phyloP scores from a whole-genome alignment of 2,329 filamentous ascomycete genomes.

The Rosellinia necatrix region DNA sequence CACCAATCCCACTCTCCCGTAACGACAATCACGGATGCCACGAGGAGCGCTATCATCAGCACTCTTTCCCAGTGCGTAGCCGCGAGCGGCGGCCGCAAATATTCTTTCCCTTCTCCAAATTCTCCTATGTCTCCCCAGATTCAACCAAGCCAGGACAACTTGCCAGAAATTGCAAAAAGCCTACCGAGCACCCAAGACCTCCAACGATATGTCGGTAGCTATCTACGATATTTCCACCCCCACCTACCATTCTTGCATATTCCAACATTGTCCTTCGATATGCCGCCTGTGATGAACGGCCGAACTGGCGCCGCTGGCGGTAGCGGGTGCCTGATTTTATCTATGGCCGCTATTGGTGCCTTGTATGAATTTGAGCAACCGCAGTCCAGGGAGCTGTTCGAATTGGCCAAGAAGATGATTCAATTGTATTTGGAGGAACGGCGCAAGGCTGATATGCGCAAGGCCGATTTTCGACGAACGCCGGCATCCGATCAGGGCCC shows the following conservation, averaged over 20 bases:
- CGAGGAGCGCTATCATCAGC: conserved; percentile 64
- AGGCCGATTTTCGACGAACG: conserved; percentile 61
- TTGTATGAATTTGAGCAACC: conserved; percentile 85
- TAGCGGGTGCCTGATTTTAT: conserved; percentile 82
- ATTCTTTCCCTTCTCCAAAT: conserved; percentile 62
- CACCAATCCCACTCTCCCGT: conserved; percentile 62
- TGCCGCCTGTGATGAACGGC: conserved; percentile 68
- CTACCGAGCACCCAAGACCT: conserved; percentile 84
- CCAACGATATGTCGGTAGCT: conserved; percentile 87
- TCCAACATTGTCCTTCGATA: conserved; percentile 87
- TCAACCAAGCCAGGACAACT: conserved; percentile 53
- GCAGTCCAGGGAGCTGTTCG: conserved; percentile 83
- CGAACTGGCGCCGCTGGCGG: conserved; percentile 69
- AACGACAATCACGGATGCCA: conserved; percentile 68
- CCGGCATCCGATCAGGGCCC: conserved; percentile 53
- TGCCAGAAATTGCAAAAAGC: conserved; percentile 56
- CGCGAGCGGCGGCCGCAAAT: conserved; percentile 62
- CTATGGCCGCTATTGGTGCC: conserved; percentile 75
- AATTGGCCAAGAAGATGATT: conserved; percentile 94
- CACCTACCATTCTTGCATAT: conserved; percentile 95
- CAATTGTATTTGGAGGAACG: conserved; percentile 90
- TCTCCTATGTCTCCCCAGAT: conserved; percentile 60
- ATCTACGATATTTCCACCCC: conserved; percentile 90
- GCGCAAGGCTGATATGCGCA: conserved; percentile 79
- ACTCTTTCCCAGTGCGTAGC: conserved; percentile 61